Conservation (phyloP, 345 rosid genomes). For the Rhizophora mangle region DNA sequence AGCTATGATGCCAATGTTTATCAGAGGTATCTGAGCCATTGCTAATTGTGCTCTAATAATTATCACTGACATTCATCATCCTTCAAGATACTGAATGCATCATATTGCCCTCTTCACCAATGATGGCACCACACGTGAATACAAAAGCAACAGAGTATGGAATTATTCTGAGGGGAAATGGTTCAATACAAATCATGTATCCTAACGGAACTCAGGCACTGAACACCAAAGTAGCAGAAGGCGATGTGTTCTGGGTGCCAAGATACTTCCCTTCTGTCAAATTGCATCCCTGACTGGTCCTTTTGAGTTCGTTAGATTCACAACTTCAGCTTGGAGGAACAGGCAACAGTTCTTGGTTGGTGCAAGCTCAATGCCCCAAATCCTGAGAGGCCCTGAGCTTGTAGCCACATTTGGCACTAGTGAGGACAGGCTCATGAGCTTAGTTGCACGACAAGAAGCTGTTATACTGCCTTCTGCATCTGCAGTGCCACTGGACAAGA, state of each 20-base stretch:
- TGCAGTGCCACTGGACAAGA: conserved; percentile 43
- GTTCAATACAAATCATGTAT: conserved; percentile 60
- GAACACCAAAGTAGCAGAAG: conserved; percentile 49
- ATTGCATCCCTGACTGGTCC: conserved; percentile 60
- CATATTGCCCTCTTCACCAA: conserved; percentile 22
- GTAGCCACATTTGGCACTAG: conserved; percentile 59
- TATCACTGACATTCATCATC: not conserved
- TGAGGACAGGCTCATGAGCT: conserved; percentile 31
- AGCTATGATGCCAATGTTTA: no score
- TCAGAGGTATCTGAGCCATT: no score
- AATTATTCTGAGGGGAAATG: conserved; percentile 57
- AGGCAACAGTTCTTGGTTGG: conserved; percentile 83
- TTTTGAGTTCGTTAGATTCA: conserved; percentile 78
- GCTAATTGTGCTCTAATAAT: no score
- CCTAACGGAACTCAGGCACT: conserved; percentile 78
- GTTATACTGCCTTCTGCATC: conserved; percentile 62
- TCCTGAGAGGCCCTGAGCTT: conserved; percentile 43
- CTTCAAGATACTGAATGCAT: not conserved
- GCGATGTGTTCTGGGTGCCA: conserved; percentile 78
- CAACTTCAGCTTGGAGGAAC: conserved; percentile 71
- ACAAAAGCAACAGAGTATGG: conserved; percentile 88
- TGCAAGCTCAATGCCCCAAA: conserved; percentile 48
- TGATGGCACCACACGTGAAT: conserved; percentile 93
- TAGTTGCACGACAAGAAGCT: conserved; percentile 52
- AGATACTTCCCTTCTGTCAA: conserved; percentile 83